Evolutionary conservation across 2,329 filamentous ascomycete genomes (phyloP), one percentile per base, ranked within the genome.

Genomic region (Fusarium torulosum): DNA sequence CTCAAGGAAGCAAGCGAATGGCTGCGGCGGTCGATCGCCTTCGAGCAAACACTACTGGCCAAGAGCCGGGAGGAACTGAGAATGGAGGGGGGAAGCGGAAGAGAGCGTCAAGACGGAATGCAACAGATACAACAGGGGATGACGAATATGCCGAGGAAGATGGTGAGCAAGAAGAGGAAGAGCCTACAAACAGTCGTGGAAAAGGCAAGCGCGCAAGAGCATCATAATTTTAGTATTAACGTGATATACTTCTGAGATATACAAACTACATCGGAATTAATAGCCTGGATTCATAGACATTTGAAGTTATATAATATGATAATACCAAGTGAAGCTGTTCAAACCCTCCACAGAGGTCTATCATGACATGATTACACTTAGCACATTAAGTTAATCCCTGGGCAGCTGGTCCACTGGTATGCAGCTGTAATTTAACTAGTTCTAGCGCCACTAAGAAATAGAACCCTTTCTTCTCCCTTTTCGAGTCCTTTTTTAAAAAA

Each of bases 1-100:
- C 80, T 14, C 86, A 86, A 60, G 88, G 86, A 37, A 94, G 90
- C 74, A 81, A 92, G 78, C 86, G 91, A 59, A 91, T 96, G 91
- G 88, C 88, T 43, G 90, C 88, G 54, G 93, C 93, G 0, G 88
- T 96, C 55, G 86, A 85, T 58, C 88, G 84, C 75, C 81, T 96
- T 55, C 87, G 88, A 64, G 74, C 76, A 15, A 79, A 78, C 52
- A 66, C 73, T 11, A 52, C 72, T 9, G 68, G 64, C 8, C 63
- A 66, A 17, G 71, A 51, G 3, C 41, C 64, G 13, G 38, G 27
- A 4, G 44, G 15, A 6, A 23, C 40, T 20, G 57, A 58, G 17
- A 63, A 49, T 20, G 66, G 53, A 19, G 56, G 67, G n/a, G 63
- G 50, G 17, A 74, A 76, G 63, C 70, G 73, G 43, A 73, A 72